A percentile compares a stretch with the other conserved stretches of the same genome.
These are phyloP conservation scores for Peniophora sp. DNA, from an alignment of 1,284 basidiomycete species.

Conservation along the genomic window DNA sequence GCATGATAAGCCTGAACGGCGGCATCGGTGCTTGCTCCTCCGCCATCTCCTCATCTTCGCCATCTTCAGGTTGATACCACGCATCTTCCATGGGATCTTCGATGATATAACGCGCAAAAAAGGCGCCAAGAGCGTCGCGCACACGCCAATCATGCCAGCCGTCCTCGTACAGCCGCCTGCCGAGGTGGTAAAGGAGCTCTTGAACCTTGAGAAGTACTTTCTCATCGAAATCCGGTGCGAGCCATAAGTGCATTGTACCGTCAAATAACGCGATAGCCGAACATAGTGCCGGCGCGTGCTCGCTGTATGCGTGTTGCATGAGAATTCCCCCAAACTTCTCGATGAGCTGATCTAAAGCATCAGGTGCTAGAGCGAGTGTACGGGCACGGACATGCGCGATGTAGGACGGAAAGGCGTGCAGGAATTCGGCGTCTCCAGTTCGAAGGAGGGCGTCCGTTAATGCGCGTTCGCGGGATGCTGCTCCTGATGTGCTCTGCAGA, in stretches of 20 bases:
- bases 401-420: conserved; percentile 49
- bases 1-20: conserved; percentile 38
- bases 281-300: conserved; percentile 47
- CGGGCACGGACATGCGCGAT: conserved; percentile 48
- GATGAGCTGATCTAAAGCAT: conserved; percentile 47
- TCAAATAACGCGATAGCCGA: conserved; percentile 58
- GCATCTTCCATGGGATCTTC: conserved; percentile 49
- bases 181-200: conserved; percentile 48
- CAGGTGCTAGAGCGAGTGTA: conserved; percentile 44
- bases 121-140: conserved; percentile 56
- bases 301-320: conserved; percentile 46
- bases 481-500: conserved; percentile 46
- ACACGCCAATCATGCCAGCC: conserved; percentile 58
- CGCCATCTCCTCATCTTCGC: conserved; percentile 21
- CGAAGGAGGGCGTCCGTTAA: conserved; percentile 53
- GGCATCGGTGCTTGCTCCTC: conserved; percentile 28
- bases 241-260: conserved; percentile 62
- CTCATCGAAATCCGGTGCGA: conserved; percentile 26
- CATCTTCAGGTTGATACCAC: conserved; percentile 28
- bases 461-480: conserved; percentile 55
- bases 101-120: conserved; percentile 60
- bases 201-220: conserved; percentile 37
- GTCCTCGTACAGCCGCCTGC: conserved; percentile 31
- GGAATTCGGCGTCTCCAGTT: conserved; percentile 44
- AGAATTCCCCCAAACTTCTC: conserved; percentile 48